Conservation (phyloP, 1,284 basidiomycete species). For the Xerocomus alliaceus region DNA sequence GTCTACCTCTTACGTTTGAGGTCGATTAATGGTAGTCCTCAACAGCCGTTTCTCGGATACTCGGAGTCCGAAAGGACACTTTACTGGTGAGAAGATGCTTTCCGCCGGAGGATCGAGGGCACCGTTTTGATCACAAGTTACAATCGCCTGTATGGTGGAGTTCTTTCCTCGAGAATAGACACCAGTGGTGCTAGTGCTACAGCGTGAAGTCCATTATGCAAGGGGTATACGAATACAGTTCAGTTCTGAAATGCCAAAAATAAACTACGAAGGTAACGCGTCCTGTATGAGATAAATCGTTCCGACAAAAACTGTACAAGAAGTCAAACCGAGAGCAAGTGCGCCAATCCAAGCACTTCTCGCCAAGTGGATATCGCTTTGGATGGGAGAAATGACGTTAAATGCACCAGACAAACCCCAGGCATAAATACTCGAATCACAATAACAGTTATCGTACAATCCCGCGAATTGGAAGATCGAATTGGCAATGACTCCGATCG, state of each 20-base stretch:
- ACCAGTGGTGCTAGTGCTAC: too few relatives aligned
- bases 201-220: background rate
- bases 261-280: conserved; percentile 13
- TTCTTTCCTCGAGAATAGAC: too few relatives aligned
- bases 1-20: background rate
- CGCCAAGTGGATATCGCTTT: conserved; percentile 9
- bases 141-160: too few relatives aligned
- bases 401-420: conserved; percentile 18
- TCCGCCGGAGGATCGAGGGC: too few relatives aligned
- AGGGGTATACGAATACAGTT: too few relatives aligned
- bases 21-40: background rate
- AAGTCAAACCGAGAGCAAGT: conserved; percentile 16
- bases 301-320: conserved; percentile 24
- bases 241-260: too few relatives aligned
- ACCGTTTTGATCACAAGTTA: too few relatives aligned
- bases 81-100: background rate
- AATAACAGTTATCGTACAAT: conserved; percentile 33
- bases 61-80: background rate
- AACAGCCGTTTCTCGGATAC: background rate
- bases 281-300: conserved; percentile 31
- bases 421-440: conserved; percentile 24
- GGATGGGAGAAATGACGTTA: conserved; percentile 6
- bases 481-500: conserved; percentile 22
- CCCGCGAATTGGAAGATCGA: conserved; percentile 31
- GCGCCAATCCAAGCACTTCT: conserved; percentile 27